Conservation (phyloP, 495 filamentous ascomycete genomes). For the Cryomyces minteri region DNA sequence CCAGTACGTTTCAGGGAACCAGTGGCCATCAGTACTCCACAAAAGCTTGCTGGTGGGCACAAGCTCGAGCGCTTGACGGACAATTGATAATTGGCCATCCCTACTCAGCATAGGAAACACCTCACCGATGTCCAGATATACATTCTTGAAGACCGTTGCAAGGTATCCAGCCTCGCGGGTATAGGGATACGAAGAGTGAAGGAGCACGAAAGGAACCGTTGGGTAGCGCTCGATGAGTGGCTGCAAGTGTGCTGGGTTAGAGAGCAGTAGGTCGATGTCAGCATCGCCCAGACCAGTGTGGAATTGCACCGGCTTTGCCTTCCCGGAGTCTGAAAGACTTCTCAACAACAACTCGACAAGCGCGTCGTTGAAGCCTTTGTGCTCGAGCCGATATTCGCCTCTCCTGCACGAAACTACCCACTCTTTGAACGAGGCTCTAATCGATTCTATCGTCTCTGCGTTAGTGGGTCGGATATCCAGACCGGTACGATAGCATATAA, state of each 20-base stretch:
- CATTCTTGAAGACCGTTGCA: slow-evolving; percentile 61
- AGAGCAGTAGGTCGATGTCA: slow-evolving; percentile 48
- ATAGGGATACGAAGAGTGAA: slow-evolving; percentile 76
- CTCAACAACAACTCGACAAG: slow-evolving; percentile 33
- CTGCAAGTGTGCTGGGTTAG: slow-evolving; percentile 67
- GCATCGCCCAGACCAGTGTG: slow-evolving; percentile 79
- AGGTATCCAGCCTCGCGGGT: slow-evolving; percentile 71
- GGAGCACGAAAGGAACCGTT: slow-evolving; percentile 53
- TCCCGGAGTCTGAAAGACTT: slow-evolving; percentile 20
- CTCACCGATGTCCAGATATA: slow-evolving; percentile 73
- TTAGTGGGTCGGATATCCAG: slow-evolving; percentile 31
- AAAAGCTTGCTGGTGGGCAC: slow-evolving; percentile 59
- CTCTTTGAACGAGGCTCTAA: slow-evolving; percentile 9
- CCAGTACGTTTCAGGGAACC: slow-evolving; percentile 68
- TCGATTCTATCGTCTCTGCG: slow-evolving; percentile 9
- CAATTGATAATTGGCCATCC: slow-evolving; percentile 55
- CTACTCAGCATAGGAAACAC: slow-evolving; percentile 40
- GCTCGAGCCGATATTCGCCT: slow-evolving; percentile 34
- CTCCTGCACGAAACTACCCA: slow-evolving; percentile 12
- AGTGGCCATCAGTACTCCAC: slow-evolving; percentile 77
- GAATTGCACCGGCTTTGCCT: slow-evolving; percentile 59
- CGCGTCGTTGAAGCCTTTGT: slow-evolving; percentile 44
- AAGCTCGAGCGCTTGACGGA: slow-evolving; percentile 60
- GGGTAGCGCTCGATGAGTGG: slow-evolving; percentile 50
- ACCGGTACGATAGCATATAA: slow-evolving; percentile 71